phyloP scores from a whole-genome alignment of 352 stramenopile species.

The Globisporangium cederbergense region DNA sequence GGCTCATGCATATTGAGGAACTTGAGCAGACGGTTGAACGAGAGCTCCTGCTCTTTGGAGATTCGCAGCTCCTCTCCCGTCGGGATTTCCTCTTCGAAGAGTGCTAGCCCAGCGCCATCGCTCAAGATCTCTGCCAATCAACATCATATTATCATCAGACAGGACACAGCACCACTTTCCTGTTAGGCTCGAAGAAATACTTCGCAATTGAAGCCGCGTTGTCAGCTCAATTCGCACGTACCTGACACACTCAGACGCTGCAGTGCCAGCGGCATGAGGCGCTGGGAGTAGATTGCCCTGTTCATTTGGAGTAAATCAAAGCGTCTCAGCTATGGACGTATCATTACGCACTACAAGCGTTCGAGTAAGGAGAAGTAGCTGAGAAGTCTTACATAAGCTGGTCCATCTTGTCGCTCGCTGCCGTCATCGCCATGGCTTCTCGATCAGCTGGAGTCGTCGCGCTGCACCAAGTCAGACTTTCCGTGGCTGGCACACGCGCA shows the following conservation, averaged over 20 bases:
- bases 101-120: constrained; percentile 28
- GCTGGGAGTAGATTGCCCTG: constrained; percentile 43
- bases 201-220: neutral
- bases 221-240: constrained; percentile 9
- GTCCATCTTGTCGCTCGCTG: constrained; percentile 44
- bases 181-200: neutral
- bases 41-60: constrained; percentile 31
- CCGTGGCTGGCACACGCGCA: neutral
- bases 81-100: constrained; percentile 26
- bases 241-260: constrained; percentile 47
- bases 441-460: no score
- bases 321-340: neutral
- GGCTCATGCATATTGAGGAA: constrained; percentile 57
- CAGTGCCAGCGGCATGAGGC: constrained; percentile 36
- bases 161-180: no score
- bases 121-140: constrained; percentile 43
- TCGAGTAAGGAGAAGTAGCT: neutral
- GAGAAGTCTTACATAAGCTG: constrained; percentile 42
- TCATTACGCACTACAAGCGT: neutral
- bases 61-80: constrained; percentile 35
- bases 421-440: constrained; percentile 31
- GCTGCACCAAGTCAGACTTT: neutral
- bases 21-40: constrained; percentile 45
- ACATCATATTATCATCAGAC: no score
- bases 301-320: neutral